phyloP scores from a whole-genome alignment of 1,284 basidiomycete species.

The Cryptococcus jaspeensis region DNA sequence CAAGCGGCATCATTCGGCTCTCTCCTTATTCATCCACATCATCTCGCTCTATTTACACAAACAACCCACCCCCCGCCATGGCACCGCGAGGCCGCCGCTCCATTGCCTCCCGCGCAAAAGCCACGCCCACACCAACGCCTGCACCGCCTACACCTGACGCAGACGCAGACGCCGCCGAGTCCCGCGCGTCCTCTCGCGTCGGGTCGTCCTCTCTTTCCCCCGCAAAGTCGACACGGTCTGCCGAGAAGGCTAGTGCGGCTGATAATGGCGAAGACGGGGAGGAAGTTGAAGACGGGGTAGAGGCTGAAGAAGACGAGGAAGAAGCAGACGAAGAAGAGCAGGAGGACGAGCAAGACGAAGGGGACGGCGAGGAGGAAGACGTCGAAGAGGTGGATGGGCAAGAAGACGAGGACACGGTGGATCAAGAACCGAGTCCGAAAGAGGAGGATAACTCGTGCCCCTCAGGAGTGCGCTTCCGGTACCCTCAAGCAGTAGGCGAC shows the following conservation, averaged over 20 bases:
- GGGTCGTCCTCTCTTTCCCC: slow-evolving; percentile 15
- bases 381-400: background rate
- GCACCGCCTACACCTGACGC: too few relatives aligned
- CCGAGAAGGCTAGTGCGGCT: background rate
- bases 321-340: slow-evolving; percentile 7
- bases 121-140: too few relatives aligned
- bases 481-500: slow-evolving; percentile 36
- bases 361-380: slow-evolving; percentile 1
- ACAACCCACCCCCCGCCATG: too few relatives aligned
- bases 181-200: background rate
- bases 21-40: too few relatives aligned
- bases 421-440: background rate
- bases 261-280: slow-evolving; percentile 2
- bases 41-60: too few relatives aligned
- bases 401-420: background rate
- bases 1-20: too few relatives aligned
- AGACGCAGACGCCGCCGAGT: background rate
- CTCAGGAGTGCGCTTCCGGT: slow-evolving; percentile 21
- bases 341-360: slow-evolving; percentile 6
- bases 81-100: too few relatives aligned
- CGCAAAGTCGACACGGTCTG: slow-evolving; percentile 3
- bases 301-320: slow-evolving; percentile 5
- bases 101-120: too few relatives aligned
- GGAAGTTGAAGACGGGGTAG: slow-evolving; percentile 1
- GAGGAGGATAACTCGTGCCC: slow-evolving; percentile 9